These are phyloP conservation scores for Fraxinus velutina DNA, from an alignment of 305 asterid species.

Conservation along the genomic window DNA sequence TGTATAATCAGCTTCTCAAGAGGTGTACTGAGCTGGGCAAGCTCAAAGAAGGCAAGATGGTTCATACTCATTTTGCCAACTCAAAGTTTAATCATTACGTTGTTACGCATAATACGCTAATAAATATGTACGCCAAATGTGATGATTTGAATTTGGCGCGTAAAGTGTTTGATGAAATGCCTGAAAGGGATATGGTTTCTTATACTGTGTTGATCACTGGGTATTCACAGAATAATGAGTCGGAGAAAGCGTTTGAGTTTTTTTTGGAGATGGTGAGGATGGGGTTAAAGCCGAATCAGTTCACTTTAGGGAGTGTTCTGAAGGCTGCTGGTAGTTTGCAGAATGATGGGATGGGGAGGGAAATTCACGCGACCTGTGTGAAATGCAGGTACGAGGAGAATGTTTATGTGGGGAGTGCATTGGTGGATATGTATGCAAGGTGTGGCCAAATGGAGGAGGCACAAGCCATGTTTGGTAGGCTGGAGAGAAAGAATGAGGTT, in stretches of 20 bases:
- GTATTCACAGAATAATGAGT: slow-evolving; percentile 52
- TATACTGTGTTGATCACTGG: slow-evolving; percentile 76
- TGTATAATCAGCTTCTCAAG: slow-evolving; percentile 55
- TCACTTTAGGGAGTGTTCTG: slow-evolving; percentile 72
- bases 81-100: slow-evolving; percentile 40
- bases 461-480: slow-evolving; percentile 41
- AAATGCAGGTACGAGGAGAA: slow-evolving; percentile 52
- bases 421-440: slow-evolving; percentile 75
- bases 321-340: slow-evolving; percentile 59
- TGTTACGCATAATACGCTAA: slow-evolving; percentile 41
- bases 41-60: slow-evolving; percentile 50
- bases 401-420: slow-evolving; percentile 76
- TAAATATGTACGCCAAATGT: slow-evolving; percentile 66
- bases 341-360: slow-evolving; percentile 45
- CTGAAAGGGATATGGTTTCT: slow-evolving; percentile 69
- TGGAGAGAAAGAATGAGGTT: slow-evolving; percentile 57
- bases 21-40: slow-evolving; percentile 53
- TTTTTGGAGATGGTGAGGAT: slow-evolving; percentile 48
- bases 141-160: slow-evolving; percentile 58
- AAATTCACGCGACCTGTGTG: slow-evolving; percentile 57
- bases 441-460: slow-evolving; percentile 57
- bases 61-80: slow-evolving; percentile 51
- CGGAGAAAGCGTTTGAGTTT: slow-evolving; percentile 41
- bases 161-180: slow-evolving; percentile 69
- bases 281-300: slow-evolving; percentile 63